These are phyloP conservation scores for Kwoniella mangroviensis DNA, from an alignment of 768 basidiomycete genomes.

Conservation along the genomic window DNA sequence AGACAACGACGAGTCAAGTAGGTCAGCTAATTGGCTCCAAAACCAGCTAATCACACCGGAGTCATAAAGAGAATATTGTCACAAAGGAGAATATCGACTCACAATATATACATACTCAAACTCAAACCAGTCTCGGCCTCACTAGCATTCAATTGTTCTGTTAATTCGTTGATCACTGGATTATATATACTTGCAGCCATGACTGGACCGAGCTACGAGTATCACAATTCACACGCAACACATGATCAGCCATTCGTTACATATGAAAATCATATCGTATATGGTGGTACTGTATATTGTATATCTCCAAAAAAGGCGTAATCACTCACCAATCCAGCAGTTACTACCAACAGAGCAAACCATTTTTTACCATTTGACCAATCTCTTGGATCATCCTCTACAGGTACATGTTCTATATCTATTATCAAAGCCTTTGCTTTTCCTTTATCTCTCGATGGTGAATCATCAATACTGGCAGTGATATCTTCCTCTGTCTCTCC, in stretches of 20 bases:
- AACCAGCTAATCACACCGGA: too few species aligned
- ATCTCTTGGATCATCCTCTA: conserved; percentile 59
- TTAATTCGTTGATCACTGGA: conserved; percentile 57
- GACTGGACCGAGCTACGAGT: conserved; percentile 51
- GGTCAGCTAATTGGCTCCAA: background rate
- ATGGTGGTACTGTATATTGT: too few species aligned
- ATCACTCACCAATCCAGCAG: conserved; percentile 39
- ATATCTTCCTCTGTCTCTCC: conserved; percentile 3
- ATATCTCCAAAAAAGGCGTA: background rate
- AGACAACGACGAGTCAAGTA: background rate
- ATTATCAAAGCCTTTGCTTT: conserved; percentile 26
- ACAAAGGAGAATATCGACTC: conserved; percentile 11
- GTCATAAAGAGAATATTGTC: too few species aligned
- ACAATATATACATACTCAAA: conserved; percentile 57
- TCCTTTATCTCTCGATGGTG: background rate
- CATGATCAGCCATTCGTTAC: background rate
- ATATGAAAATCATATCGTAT: background rate
- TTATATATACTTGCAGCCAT: conserved; percentile 58
- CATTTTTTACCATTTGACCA: conserved; percentile 56
- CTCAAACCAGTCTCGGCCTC: conserved; percentile 55
- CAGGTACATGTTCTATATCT: conserved; percentile 59
- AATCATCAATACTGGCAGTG: background rate
- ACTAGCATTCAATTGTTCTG: conserved; percentile 50
- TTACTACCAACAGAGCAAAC: conserved; percentile 41
- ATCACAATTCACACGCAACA: background rate